phyloP scores from a whole-genome alignment of 257 asterid species.

The Paulownia fortunei region DNA sequence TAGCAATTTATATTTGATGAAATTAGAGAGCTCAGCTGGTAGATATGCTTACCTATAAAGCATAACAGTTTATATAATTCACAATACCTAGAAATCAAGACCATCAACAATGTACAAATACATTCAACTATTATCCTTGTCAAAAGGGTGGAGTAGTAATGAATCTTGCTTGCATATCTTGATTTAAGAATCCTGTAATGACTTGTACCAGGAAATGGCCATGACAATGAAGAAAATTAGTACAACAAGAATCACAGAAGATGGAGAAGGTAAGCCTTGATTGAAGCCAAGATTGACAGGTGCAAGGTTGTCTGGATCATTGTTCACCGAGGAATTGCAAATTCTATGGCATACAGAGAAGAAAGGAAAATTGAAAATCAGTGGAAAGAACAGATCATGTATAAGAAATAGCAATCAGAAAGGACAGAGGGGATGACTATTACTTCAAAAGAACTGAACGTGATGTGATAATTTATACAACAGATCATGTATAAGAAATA shows the following conservation, averaged over 20 bases:
- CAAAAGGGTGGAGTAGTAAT: conserved; percentile 1
- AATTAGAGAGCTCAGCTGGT: not conserved
- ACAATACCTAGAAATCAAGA: conserved; percentile 5
- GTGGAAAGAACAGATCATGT: conserved; percentile 15
- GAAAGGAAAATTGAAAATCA: conserved; percentile 34
- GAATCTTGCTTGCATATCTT: conserved; percentile 3
- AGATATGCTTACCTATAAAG: not conserved
- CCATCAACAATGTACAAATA: conserved; percentile 1
- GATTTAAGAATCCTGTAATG: conserved; percentile 13
- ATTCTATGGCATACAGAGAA: conserved; percentile 46
- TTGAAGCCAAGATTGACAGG: conserved; percentile 24
- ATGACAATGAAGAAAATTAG: conserved; percentile 15
- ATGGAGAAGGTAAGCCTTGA: conserved; percentile 17
- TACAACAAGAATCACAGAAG: conserved; percentile 18
- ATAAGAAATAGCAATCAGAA: not conserved
- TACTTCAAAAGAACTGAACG: not conserved
- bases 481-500: not conserved
- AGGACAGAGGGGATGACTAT: not conserved
- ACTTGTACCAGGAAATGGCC: conserved; percentile 26
- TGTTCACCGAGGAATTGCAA: conserved; percentile 62
- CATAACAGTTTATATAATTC: not conserved
- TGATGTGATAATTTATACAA: not conserved
- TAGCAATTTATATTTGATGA: not conserved
- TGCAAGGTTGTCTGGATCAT: conserved; percentile 28
- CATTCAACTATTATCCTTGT: conserved; percentile 21